Evolutionary conservation across 257 asterid genomes (phyloP).

Genomic region (Verbascum thapsus): DNA sequence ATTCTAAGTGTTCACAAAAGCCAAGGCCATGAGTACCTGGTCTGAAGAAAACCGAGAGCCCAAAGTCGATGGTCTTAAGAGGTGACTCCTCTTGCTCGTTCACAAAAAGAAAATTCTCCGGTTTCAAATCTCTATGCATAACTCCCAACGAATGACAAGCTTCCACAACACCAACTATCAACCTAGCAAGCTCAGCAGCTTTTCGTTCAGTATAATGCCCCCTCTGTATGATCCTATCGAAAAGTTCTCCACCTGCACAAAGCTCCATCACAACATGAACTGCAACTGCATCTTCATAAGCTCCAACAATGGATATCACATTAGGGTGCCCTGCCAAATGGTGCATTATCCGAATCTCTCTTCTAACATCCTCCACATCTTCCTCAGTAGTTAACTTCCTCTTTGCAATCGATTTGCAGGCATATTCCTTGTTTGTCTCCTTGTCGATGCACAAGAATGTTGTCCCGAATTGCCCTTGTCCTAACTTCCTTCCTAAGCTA

Average conservation of each 20-base stretch:
- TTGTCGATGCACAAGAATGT: conserved; percentile 67
- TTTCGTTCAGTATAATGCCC: conserved; percentile 86
- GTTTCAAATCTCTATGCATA: conserved; percentile 92
- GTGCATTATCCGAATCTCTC: conserved; percentile 93
- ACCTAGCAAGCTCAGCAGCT: conserved; percentile 81
- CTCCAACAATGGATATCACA: conserved; percentile 75
- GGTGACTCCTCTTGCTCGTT: conserved; percentile 74
- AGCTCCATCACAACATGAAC: conserved; percentile 93
- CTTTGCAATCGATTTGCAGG: conserved; percentile 85
- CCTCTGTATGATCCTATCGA: conserved; percentile 75
- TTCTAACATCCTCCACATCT: conserved; percentile 90
- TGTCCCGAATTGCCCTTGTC: conserved; percentile 87
- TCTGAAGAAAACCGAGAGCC: conserved; percentile 77
- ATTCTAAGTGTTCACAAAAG: neutral
- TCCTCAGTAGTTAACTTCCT: conserved; percentile 69
- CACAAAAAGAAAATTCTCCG: conserved; percentile 84
- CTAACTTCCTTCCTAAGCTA: conserved; percentile 71
- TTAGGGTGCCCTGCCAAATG: conserved; percentile 79
- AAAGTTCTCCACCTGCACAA: conserved; percentile 91
- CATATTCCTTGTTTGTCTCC: conserved; percentile 56
- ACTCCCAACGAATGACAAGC: conserved; percentile 90
- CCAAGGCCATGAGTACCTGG: conserved; percentile 56
- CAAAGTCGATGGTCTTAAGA: conserved; percentile 84
- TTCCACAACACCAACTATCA: conserved; percentile 71
- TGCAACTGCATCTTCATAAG: conserved; percentile 84